These are phyloP conservation scores for Euphorbia lathyris DNA, from an alignment of 345 rosid genomes.

Conservation along the genomic window DNA sequence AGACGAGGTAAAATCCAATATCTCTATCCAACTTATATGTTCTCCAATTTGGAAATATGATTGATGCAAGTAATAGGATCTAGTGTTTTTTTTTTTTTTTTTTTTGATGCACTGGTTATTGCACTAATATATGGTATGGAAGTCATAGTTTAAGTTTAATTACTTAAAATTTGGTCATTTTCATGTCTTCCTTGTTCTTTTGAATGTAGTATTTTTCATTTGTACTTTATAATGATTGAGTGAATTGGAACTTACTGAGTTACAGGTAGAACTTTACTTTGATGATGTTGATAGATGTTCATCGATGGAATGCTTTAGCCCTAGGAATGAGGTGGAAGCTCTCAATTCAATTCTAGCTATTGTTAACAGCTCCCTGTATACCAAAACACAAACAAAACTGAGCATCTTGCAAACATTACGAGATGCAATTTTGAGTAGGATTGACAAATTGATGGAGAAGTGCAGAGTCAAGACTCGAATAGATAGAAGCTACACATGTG, in stretches of 20 bases:
- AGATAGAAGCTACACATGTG: constrained; percentile 35
- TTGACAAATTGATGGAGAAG: constrained; percentile 34
- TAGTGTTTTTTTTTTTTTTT: neutral
- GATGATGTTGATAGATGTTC: constrained; percentile 37
- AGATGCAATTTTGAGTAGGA: constrained; percentile 30
- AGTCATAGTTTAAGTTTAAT: neutral
- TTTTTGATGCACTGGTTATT: neutral
- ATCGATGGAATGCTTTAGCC: constrained; percentile 43
- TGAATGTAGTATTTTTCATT: neutral
- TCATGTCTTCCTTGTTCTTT: neutral
- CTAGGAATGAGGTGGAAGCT: constrained; percentile 78
- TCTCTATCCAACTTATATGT: neutral
- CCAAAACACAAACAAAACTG: constrained; percentile 20
- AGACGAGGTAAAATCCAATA: constrained; percentile 53
- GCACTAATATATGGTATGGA: neutral
- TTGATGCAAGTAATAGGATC: constrained; percentile 8
- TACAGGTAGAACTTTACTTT: constrained; percentile 91
- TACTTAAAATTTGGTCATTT: neutral
- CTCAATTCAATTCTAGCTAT: constrained; percentile 51
- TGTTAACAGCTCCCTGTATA: constrained; percentile 25
- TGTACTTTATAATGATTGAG: neutral
- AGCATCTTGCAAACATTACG: constrained; percentile 39
- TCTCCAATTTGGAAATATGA: constrained; percentile 1
- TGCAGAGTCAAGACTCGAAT: constrained; percentile 27
- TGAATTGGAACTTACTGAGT: neutral